These are phyloP conservation scores for Capronia americana DNA, from an alignment of 2,329 filamentous ascomycete genomes.

Conservation along the genomic window DNA sequence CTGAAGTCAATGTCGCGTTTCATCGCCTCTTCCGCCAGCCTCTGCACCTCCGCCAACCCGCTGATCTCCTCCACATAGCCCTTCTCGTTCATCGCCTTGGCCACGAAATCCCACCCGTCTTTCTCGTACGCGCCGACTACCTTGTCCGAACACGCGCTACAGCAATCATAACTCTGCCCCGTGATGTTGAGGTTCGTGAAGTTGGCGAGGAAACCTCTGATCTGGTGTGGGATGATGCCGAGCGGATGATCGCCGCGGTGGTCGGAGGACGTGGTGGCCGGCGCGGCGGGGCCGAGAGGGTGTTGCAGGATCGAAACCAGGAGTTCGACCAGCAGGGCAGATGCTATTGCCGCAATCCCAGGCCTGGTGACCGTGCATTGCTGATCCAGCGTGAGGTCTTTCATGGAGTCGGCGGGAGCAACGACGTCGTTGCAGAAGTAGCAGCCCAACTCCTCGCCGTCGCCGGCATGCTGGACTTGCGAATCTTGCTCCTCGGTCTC, in stretches of 20 bases:
- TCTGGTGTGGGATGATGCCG: constrained; percentile 66
- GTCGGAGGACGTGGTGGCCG: constrained; percentile 42
- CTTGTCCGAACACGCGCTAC: constrained; percentile 66
- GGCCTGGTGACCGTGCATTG: constrained; percentile 97
- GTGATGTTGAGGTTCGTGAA: constrained; percentile 65
- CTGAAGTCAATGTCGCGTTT: constrained; percentile 54
- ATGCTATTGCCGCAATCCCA: constrained; percentile 89
- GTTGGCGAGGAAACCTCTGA: constrained; percentile 66
- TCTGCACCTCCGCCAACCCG: constrained; percentile 63
- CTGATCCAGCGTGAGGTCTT: constrained; percentile 93
- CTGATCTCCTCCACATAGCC: constrained; percentile 69
- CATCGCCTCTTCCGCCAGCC: constrained; percentile 53
- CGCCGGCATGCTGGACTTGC: background rate
- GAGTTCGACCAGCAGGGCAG: constrained; percentile 86
- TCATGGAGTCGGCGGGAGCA: constrained; percentile 86
- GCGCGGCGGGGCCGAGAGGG: constrained; percentile 60
- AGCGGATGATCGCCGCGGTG: constrained; percentile 53
- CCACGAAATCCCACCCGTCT: constrained; percentile 67
- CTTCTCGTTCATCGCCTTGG: constrained; percentile 64
- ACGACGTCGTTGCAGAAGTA: constrained; percentile 99
- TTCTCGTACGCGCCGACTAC: constrained; percentile 60
- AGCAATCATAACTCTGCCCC: constrained; percentile 65
- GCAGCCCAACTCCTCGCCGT: constrained; percentile 73
- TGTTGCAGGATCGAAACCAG: constrained; percentile 88
- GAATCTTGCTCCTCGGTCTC: background rate